Evolutionary conservation across 768 basidiomycete genomes (phyloP).

Genomic region (Amanita inopinata): DNA sequence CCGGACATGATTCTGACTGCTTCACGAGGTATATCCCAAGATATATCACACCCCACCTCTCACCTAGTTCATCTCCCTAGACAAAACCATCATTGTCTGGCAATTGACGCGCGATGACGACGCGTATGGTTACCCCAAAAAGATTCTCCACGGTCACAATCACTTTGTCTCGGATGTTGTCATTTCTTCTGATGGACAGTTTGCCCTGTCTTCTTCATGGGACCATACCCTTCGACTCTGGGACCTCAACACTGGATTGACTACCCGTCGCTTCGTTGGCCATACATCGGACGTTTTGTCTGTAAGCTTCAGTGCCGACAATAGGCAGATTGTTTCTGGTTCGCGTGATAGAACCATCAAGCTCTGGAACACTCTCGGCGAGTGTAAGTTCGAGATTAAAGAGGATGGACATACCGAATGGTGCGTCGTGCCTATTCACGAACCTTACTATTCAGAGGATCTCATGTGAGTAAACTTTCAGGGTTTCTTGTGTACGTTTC

Average conservation of each 20-base stretch:
- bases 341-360: constrained; percentile 97
- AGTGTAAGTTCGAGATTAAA: constrained; percentile 99
- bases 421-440: constrained; percentile 28
- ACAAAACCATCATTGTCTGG: constrained; percentile 99
- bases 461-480: no score
- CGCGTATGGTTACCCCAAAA: constrained; percentile 92
- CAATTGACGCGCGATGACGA: constrained; percentile 91
- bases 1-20: constrained; percentile 99
- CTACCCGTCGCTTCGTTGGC: constrained; percentile 95
- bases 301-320: constrained; percentile 99
- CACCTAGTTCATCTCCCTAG: constrained; percentile 34
- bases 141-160: constrained; percentile 96
- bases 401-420: constrained; percentile 98
- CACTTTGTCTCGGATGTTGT: constrained; percentile 99
- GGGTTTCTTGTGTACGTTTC: constrained; percentile 99
- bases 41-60: constrained; percentile 16
- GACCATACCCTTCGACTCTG: constrained; percentile 99
- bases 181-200: constrained; percentile 98
- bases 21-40: constrained; percentile 67
- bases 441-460: no score
- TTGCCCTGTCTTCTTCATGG: constrained; percentile 98
- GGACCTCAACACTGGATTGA: constrained; percentile 96
- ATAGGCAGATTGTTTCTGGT: constrained; percentile 98
- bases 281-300: constrained; percentile 97
- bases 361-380: constrained; percentile 99